Conservation (phyloP, 805 yeast genomes). For the Sugiyamaella valdiviana region DNA sequence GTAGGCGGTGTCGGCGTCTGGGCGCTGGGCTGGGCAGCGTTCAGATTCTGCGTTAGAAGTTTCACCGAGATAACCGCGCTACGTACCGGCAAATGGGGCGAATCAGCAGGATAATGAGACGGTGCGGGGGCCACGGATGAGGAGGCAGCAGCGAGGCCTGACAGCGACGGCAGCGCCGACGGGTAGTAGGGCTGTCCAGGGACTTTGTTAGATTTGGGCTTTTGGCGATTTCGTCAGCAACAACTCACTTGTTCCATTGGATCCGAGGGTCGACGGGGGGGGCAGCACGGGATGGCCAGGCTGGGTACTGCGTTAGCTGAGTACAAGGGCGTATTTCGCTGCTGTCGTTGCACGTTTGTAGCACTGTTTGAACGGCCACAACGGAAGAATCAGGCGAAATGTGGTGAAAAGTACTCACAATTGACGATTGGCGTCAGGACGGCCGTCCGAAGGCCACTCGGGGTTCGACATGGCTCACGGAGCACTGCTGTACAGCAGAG, state of each 20-base stretch:
- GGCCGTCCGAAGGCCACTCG: neutral
- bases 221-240: neutral
- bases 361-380: too few relatives aligned
- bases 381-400: too few relatives aligned
- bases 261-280: conserved; percentile 27
- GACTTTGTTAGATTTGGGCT: neutral
- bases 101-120: neutral
- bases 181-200: conserved; percentile 15
- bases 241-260: conserved; percentile 2
- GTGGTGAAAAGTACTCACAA: conserved; percentile 27
- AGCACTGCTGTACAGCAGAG: too few relatives aligned
- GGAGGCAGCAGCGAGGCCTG: conserved; percentile 17
- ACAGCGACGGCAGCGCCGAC: conserved; percentile 27
- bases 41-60: too few relatives aligned
- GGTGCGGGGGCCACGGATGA: neutral
- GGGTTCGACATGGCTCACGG: neutral
- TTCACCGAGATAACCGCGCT: too few relatives aligned
- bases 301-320: conserved; percentile 19
- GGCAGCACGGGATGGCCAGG: conserved; percentile 32
- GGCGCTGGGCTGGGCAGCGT: too few relatives aligned
- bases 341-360: too few relatives aligned
- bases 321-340: too few relatives aligned
- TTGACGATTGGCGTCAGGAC: conserved; percentile 19
- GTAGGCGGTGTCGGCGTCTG: too few relatives aligned
- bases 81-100: neutral